These are phyloP conservation scores for Kuraishia molischiana DNA, from an alignment of 805 yeast species.

Conservation along the genomic window DNA sequence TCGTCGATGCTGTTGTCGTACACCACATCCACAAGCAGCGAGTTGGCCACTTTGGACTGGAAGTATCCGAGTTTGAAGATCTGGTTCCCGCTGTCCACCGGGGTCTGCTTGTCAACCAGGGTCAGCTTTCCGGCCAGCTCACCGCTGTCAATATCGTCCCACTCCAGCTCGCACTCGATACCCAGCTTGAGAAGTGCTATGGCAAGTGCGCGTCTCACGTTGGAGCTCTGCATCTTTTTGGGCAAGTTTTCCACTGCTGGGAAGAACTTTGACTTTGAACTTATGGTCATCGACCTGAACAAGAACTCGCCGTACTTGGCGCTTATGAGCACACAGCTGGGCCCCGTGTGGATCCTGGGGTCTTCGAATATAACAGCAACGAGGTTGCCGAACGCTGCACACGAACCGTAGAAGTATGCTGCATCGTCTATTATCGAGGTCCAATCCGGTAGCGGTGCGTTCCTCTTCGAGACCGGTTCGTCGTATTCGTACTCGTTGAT, in stretches of 20 bases:
- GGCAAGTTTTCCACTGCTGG: slow-evolving; percentile 70
- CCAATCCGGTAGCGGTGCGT: background rate
- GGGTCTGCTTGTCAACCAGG: slow-evolving; percentile 40
- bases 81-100: slow-evolving; percentile 46
- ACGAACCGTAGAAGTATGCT: slow-evolving; percentile 43
- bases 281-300: slow-evolving; percentile 48
- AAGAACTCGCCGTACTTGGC: slow-evolving; percentile 61
- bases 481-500: too few species aligned
- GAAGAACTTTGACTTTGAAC: slow-evolving; percentile 55
- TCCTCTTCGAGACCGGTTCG: too few species aligned
- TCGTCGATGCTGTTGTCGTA: slow-evolving; percentile 35
- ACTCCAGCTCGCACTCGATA: slow-evolving; percentile 20
- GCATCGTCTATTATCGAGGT: slow-evolving; percentile 17
- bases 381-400: slow-evolving; percentile 34
- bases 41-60: slow-evolving; percentile 31
- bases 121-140: slow-evolving; percentile 58
- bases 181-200: slow-evolving; percentile 22
- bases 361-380: slow-evolving; percentile 43
- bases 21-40: slow-evolving; percentile 63
- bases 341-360: slow-evolving; percentile 22
- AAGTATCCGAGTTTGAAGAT: slow-evolving; percentile 50
- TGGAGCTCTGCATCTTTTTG: slow-evolving; percentile 36
- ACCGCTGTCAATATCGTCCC: slow-evolving; percentile 87
- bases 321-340: slow-evolving; percentile 43
- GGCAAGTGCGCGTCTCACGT: slow-evolving; percentile 69